These are phyloP conservation scores for Diaporthe sp. DNA, from an alignment of 2,329 filamentous ascomycete genomes.

Conservation along the genomic window DNA sequence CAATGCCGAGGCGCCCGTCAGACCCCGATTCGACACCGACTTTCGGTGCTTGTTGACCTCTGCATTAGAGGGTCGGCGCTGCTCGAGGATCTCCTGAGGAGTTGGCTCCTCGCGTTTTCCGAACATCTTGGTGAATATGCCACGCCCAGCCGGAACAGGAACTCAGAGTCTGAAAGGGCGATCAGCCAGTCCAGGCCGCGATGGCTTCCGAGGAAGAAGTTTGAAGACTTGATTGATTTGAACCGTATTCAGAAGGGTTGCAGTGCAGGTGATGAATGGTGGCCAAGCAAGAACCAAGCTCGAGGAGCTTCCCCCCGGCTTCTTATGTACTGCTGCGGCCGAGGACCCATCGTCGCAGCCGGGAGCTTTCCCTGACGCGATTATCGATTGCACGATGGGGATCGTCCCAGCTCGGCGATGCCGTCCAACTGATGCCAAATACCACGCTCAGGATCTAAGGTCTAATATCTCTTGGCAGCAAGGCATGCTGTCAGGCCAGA, in stretches of 20 bases:
- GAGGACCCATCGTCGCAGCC: background rate
- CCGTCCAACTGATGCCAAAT: slow-evolving; percentile 7
- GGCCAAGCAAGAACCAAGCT: background rate
- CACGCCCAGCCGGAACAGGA: background rate
- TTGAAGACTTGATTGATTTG: background rate
- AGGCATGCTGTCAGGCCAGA: background rate
- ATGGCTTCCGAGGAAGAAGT: background rate
- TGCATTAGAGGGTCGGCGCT: slow-evolving; percentile 36
- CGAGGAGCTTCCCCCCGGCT: background rate
- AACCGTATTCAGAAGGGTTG: slow-evolving; percentile 6
- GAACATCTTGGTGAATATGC: slow-evolving; percentile 35
- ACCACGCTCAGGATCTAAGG: background rate
- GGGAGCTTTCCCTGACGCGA: background rate
- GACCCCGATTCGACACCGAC: slow-evolving; percentile 38
- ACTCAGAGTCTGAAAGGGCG: background rate
- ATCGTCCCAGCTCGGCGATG: background rate
- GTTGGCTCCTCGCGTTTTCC: slow-evolving; percentile 39
- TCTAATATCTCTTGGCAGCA: slow-evolving; percentile 23
- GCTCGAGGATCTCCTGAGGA: slow-evolving; percentile 36
- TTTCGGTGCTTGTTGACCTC: slow-evolving; percentile 37
- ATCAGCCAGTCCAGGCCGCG: background rate
- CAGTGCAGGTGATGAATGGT: background rate
- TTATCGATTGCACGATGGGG: background rate
- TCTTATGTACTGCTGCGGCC: slow-evolving; percentile 10
- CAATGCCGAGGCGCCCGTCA: slow-evolving; percentile 40